Conservation (phyloP, 2,329 filamentous ascomycete genomes). For the Atkinsonella texensis region DNA sequence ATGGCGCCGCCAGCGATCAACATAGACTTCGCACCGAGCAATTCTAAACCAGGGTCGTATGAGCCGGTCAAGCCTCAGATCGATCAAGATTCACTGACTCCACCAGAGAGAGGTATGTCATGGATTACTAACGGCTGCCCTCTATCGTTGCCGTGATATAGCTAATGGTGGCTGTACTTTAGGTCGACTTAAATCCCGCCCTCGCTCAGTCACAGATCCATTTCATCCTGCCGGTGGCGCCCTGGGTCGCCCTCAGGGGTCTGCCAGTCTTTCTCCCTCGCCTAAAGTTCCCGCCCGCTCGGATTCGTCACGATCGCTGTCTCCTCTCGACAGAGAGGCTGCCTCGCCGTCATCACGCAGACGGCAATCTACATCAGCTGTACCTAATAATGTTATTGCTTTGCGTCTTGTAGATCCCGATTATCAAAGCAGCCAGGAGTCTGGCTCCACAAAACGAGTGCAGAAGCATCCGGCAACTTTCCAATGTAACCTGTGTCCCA, state of each 20-base stretch:
- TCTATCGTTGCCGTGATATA: not conserved
- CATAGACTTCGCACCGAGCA: slow-evolving; percentile 81
- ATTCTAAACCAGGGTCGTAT: slow-evolving; percentile 24
- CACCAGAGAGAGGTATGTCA: slow-evolving; percentile 56
- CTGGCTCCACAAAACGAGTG: slow-evolving; percentile 61
- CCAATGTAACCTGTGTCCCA: slow-evolving; percentile 86
- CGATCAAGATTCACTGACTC: slow-evolving; percentile 70
- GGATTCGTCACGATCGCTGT: slow-evolving; percentile 43
- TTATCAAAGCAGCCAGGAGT: slow-evolving; percentile 54
- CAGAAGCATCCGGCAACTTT: slow-evolving; percentile 98
- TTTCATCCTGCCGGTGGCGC: slow-evolving; percentile 36
- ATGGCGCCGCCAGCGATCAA: slow-evolving; percentile 94
- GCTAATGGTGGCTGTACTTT: not conserved
- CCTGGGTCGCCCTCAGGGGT: slow-evolving; percentile 27
- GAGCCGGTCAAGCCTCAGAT: slow-evolving; percentile 48
- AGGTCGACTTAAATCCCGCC: slow-evolving; percentile 39
- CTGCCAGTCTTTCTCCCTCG: slow-evolving; percentile 37
- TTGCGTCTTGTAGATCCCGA: slow-evolving; percentile 82
- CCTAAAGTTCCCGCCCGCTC: slow-evolving; percentile 31
- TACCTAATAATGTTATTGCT: slow-evolving; percentile 60
- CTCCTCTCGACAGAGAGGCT: slow-evolving; percentile 43
- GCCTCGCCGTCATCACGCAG: slow-evolving; percentile 22
- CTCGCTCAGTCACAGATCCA: slow-evolving; percentile 47
- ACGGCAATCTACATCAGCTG: slow-evolving; percentile 52
- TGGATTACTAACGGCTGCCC: not conserved